Evolutionary conservation across 345 rosid genomes (phyloP), one percentile per base, ranked within the genome.

Genomic region (Adansonia digitata): DNA sequence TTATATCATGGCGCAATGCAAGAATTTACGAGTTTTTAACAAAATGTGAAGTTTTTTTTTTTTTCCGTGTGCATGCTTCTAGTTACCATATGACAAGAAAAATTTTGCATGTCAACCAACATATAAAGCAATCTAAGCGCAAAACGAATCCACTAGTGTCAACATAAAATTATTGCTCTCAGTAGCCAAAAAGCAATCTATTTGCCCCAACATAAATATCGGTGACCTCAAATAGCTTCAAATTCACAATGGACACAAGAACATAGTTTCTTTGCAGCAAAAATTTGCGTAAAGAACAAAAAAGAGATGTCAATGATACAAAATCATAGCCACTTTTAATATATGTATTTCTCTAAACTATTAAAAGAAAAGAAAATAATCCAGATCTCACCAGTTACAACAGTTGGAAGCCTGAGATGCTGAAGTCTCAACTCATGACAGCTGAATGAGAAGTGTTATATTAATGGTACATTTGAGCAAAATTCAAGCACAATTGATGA

Each of bases 401-500:
- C 62, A 40, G 53, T 64, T 15, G 14, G 37, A 42, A 74, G 71
- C 78, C 24, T 42, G 39, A 73, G 75, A 59, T 42, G 61, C 29
- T 35, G 60, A 74, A 79, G 69, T 56, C 65, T 77, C 73, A 61
- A 72, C 35, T 45, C 74, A 43, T 79, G 73, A 42, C 79, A 76
- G 56, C 35, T 4, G 42, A 78, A 53, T 2, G 13, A 42, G 80
- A 31, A 49, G 75, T 49, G 56, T 53, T 69, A 35, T 61, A 56
- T 7, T 59, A 29, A 48, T 77, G 85, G 79, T 86, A 84, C 91
- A 87, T 85, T 34, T 73, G 79, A 12, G 99, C 90, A 77, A 93
- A 89, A 69, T 80, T 86, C 84, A 95, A 73, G 88, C 98, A 95
- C 83, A 95, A 80, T 37, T 34, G 86, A 15, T 80, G 82, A 74